A percentile compares a stretch with the other conserved stretches of the same genome.
phyloP scores from a whole-genome alignment of 140 eudicot species.

The Senecio squalidus region DNA sequence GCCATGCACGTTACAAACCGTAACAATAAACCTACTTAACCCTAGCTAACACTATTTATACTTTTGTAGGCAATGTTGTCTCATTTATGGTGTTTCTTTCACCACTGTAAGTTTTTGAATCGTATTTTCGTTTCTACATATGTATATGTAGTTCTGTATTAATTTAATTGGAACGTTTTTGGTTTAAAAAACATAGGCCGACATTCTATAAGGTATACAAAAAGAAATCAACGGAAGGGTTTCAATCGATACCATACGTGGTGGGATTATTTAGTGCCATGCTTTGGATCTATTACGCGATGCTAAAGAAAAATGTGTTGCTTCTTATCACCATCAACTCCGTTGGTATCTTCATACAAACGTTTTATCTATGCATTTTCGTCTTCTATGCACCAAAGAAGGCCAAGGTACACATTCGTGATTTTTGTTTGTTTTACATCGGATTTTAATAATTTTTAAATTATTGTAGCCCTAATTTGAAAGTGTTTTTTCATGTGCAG shows the following conservation, averaged over 20 bases:
- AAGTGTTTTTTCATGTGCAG: conserved; percentile 26
- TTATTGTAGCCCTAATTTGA: not conserved
- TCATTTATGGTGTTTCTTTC: conserved; percentile 70
- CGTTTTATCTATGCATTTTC: conserved; percentile 46
- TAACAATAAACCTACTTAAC: too few relatives aligned
- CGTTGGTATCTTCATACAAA: conserved; percentile 50
- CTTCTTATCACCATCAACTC: conserved; percentile 77
- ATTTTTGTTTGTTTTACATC: not conserved
- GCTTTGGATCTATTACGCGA: conserved; percentile 78
- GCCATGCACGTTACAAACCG: conserved; percentile 18
- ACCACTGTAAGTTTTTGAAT: conserved; percentile 45
- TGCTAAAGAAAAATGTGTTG: conserved; percentile 42
- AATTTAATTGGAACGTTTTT: not conserved
- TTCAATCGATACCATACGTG: conserved; percentile 72
- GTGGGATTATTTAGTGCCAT: conserved; percentile 65
- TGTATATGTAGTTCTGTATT: not conserved
- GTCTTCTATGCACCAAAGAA: conserved; percentile 49
- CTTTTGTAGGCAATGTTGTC: conserved; percentile 55
- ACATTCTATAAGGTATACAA: conserved; percentile 60
- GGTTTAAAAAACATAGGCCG: conserved; percentile 42
- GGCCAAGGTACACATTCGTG: conserved; percentile 34
- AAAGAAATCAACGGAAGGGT: conserved; percentile 77
- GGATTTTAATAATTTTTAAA: not conserved
- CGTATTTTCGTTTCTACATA: not conserved
- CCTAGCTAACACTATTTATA: not conserved